Evolutionary conservation across 2,329 filamentous ascomycete genomes (phyloP), one percentile per base, ranked within the genome.

Genomic region (Aureobasidium melanogenum): DNA sequence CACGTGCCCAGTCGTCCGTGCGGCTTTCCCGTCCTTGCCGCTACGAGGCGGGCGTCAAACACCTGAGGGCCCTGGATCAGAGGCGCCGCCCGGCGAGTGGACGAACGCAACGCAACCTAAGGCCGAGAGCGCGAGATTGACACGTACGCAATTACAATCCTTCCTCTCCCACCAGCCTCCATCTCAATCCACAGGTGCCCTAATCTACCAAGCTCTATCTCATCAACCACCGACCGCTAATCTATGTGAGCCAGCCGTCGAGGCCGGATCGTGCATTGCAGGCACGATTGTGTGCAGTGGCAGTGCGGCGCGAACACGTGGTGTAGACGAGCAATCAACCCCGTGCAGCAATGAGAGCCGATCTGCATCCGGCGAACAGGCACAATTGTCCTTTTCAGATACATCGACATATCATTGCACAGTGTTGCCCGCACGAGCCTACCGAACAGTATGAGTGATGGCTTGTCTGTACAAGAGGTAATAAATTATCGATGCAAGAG

Each of bases 241-340:
- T 55, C 34, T 55, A 55, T 55, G 51, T 41, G 5, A 43, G 36
- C 19, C 38, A 55, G 51, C 51, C 51, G 51, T 55, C 22, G 36
- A 55, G 51, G 7, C 51, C 51, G 34, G 36, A 32, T 55, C 36
- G 36, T 43, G 51, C 34, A 43, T 55, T 55, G 51, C 19, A 55
- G 28, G 51, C 28, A 14, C 51, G 51, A 14, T 15, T 41, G 24
- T 55, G 26, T 43, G 51, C 38, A 55, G 51, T 55, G 36, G 51
- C 19, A 55, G 34, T 55, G 51, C 51, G 36, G 51, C 51, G 51
- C 36, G 34, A 15, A 55, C 51, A 55, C 36, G 36, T 55, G 51
- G 51, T 55, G 51, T 55, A 55, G 36, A 55, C 51, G 34, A 55
- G 36, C 38, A 43, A 55, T 55, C 34, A 41, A 55, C 14, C 36